phyloP scores from a whole-genome alignment of 1,139 yeast genomes.

The Blastobotrys serpentis region DNA sequence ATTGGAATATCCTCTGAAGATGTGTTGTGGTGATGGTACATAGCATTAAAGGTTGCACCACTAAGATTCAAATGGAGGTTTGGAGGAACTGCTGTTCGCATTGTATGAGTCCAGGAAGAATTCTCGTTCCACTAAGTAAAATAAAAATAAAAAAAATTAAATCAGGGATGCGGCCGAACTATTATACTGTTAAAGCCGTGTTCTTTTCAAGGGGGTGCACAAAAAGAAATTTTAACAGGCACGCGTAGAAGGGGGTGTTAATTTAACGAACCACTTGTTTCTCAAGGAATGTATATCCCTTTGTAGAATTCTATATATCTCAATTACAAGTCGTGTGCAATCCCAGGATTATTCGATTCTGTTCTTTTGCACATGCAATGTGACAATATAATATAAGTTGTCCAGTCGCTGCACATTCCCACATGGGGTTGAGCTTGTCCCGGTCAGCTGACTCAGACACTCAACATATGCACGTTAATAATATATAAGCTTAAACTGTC shows the following conservation, averaged over 20 bases:
- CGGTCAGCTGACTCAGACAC: too few relatives aligned
- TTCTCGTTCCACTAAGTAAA: too few relatives aligned
- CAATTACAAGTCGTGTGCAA: too few relatives aligned
- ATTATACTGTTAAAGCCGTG: slow-evolving; percentile 2
- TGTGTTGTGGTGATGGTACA: slow-evolving; percentile 4
- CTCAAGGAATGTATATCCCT: neutral
- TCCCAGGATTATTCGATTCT: neutral
- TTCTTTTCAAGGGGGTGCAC: neutral
- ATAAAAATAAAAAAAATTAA: neutral
- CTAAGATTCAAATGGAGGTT: slow-evolving; percentile 7
- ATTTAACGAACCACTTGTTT: neutral
- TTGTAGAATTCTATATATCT: too few relatives aligned
- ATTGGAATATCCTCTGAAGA: slow-evolving; percentile 3
- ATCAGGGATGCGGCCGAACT: too few relatives aligned
- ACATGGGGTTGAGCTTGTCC: too few relatives aligned
- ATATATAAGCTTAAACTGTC: too few relatives aligned
- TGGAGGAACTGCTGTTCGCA: neutral
- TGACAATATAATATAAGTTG: too few relatives aligned
- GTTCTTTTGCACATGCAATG: too few relatives aligned
- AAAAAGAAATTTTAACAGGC: neutral
- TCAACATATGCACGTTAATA: too few relatives aligned
- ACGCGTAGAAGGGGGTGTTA: neutral
- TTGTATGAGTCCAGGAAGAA: neutral
- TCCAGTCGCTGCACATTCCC: too few relatives aligned
- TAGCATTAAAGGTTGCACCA: neutral